These are phyloP conservation scores for Tetrapisispora taiwanensis DNA, from an alignment of 805 yeast genomes.

Conservation along the genomic window DNA sequence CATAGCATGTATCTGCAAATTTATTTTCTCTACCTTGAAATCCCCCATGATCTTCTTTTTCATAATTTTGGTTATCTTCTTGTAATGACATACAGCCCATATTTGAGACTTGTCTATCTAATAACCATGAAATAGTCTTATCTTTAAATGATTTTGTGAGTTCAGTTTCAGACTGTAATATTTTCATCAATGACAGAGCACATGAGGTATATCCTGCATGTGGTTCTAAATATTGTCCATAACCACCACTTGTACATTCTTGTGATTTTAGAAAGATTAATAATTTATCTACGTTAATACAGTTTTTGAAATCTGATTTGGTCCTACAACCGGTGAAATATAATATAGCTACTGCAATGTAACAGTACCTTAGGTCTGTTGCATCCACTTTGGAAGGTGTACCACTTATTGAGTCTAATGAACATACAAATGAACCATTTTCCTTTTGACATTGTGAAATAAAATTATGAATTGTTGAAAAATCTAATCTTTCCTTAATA, in stretches of 20 bases:
- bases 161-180: constrained; percentile 30
- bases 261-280: constrained; percentile 30
- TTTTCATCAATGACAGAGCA: constrained; percentile 52
- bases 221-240: constrained; percentile 54
- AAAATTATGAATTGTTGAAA: constrained; percentile 39
- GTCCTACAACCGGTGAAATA: constrained; percentile 33
- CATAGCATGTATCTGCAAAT: constrained; percentile 76
- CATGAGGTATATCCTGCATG: constrained; percentile 87
- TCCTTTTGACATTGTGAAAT: constrained; percentile 49
- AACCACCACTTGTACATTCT: constrained; percentile 56
- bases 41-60: constrained; percentile 55
- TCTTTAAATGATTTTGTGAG: constrained; percentile 21
- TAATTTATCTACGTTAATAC: constrained; percentile 36
- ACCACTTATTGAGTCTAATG: constrained; percentile 24
- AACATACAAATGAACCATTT: constrained; percentile 49
- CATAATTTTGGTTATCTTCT: constrained; percentile 30
- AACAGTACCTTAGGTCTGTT: constrained; percentile 61
- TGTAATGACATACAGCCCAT: constrained; percentile 14
- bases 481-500: constrained; percentile 30
- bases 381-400: constrained; percentile 41
- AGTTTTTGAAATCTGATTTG: constrained; percentile 19
- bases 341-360: constrained; percentile 60
- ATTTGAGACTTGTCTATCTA: constrained; percentile 44
- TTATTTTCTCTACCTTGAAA: constrained; percentile 84
- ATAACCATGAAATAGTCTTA: constrained; percentile 47